Evolutionary conservation across 345 rosid species (phyloP).

Genomic region (Acer saccharum): DNA sequence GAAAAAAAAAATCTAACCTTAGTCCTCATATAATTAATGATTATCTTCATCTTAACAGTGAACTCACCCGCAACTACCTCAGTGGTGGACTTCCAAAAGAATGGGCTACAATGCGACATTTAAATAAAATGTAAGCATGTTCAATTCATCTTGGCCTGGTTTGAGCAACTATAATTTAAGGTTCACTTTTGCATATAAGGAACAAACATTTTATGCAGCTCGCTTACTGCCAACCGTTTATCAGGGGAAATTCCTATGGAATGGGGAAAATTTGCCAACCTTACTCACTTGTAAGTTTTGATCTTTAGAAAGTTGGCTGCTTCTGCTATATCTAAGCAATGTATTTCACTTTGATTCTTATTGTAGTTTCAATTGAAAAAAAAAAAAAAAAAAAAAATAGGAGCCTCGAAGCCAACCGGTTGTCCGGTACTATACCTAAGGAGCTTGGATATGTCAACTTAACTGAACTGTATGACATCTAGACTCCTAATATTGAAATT

Average conservation of each 20-base stretch:
- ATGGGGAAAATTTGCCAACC: conserved; percentile 43
- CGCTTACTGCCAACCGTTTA: conserved; percentile 53
- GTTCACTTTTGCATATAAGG: background rate
- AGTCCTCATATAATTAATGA: background rate
- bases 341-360: background rate
- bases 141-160: background rate
- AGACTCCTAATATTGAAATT: conserved; percentile 1
- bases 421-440: conserved; percentile 53
- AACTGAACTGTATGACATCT: conserved; percentile 40
- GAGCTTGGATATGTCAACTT: conserved; percentile 57
- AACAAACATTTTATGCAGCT: conserved; percentile 34
- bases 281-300: conserved; percentile 51
- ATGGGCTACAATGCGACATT: conserved; percentile 50
- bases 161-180: conserved; percentile 14
- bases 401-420: conserved; percentile 54
- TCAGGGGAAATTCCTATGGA: conserved; percentile 56
- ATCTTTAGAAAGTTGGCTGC: background rate
- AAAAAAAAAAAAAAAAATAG: conserved; percentile 21
- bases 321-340: background rate
- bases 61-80: conserved; percentile 60
- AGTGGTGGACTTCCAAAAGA: conserved; percentile 55
- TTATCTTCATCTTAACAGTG: conserved; percentile 14
- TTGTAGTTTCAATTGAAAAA: background rate
- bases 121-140: conserved; percentile 54
- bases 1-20: too few relatives aligned